A percentile compares a stretch with the other conserved stretches of the same genome.
phyloP scores from a whole-genome alignment of 352 stramenopile genomes.

The Globisporangium lucens region DNA sequence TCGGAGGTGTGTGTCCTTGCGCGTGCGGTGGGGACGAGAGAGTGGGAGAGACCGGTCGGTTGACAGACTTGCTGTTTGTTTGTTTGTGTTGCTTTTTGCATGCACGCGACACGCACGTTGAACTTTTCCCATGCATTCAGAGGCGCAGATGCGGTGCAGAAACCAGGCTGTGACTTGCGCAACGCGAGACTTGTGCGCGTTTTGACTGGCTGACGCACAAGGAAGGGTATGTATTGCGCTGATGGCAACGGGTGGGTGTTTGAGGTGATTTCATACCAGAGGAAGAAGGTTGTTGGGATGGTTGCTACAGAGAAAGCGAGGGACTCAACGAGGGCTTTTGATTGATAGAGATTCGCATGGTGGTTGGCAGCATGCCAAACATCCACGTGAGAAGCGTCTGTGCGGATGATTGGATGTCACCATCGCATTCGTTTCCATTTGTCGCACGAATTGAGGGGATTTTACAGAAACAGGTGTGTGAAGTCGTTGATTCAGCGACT shows the following conservation, averaged over 20 bases:
- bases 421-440: neutral
- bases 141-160: neutral
- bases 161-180: neutral
- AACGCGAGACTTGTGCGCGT: neutral
- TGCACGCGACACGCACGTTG: slow-evolving; percentile 16
- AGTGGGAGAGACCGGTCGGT: neutral
- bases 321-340: neutral
- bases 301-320: no score
- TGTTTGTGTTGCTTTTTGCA: neutral
- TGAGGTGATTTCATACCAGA: neutral
- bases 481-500: no score
- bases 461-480: neutral
- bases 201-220: slow-evolving; percentile 1
- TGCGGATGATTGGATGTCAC: neutral
- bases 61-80: neutral
- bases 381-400: neutral
- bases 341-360: neutral
- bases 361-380: neutral
- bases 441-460: neutral
- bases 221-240: neutral
- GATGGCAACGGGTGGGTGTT: neutral
- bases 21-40: neutral
- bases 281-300: no score
- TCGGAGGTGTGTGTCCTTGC: neutral
- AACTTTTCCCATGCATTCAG: slow-evolving; percentile 17